Evolutionary conservation across 108 stramenopile genomes (phyloP), one percentile per base, ranked within the genome.

Genomic region (Conticribra guillardii): DNA sequence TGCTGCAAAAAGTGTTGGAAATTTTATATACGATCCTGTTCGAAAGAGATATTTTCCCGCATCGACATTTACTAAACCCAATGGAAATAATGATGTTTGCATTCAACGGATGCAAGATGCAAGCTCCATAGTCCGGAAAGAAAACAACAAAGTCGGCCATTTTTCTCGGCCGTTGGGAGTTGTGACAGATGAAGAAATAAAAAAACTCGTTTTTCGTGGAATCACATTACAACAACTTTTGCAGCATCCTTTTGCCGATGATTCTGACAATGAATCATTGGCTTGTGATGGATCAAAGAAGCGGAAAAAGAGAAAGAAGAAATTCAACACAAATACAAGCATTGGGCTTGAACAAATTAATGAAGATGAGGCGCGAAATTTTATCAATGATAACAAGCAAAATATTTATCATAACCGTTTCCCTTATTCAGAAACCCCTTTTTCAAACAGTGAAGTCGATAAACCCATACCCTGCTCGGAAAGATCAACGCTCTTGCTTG

Each of bases 1-100:
- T 15, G 14, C 0, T 4, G 16, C 56, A 30, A 69, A 57, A 62
- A 29, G 60, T 34, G 54, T 54, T 2, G 67, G 67, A 7, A 51
- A 50, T 23, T 76, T 69, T 50, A 29, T 24, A 24, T 76, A 69
- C 45, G 75, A 76, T 63, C 67, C 75, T 26, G 47, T 63, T 24
- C 27, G 32, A 41, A 63, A 69, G 18, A 41, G 75, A 63, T 76
- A 76, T 54, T 59, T 76, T 55, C 75, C 75, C 21, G 61, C 24
- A 56, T 76, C 68, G 32, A 50, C 54, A 17, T 78, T 62, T 54
- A 45, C 5, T 41, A 48, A 54, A 56, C 45, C 61, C 0, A 50
- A 66, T 54, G 64, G 64, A 30, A 74, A 66, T 53, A 59, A 74
- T 45, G 73, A 74, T 37, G 47, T 50, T 8, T 74, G 73, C 21